These are phyloP conservation scores for Cardiospermum halicacabum DNA, from an alignment of 345 rosid genomes.

Conservation along the genomic window DNA sequence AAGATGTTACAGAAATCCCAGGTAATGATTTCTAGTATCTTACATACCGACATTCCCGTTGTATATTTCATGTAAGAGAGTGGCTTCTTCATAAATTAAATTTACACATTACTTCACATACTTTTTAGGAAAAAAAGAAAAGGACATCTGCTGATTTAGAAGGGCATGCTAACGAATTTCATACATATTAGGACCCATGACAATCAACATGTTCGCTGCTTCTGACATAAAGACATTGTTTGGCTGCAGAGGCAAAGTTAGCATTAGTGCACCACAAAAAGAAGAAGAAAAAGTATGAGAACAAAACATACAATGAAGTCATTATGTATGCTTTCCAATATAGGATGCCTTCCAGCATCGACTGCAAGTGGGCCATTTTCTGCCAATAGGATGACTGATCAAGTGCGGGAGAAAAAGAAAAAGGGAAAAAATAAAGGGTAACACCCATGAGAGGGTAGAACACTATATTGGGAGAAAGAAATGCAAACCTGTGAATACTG, in stretches of 20 bases:
- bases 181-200: slow-evolving; percentile 96
- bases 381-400: slow-evolving; percentile 27
- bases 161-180: slow-evolving; percentile 18
- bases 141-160: slow-evolving; percentile 2
- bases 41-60: neutral
- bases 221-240: slow-evolving; percentile 88
- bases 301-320: slow-evolving; percentile 60
- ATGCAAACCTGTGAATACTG: slow-evolving; percentile 69
- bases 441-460: slow-evolving; percentile 1
- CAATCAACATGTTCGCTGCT: slow-evolving; percentile 87
- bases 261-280: neutral
- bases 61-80: neutral
- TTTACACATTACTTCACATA: neutral
- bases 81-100: neutral
- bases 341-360: slow-evolving; percentile 95
- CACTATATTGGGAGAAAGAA: slow-evolving; percentile 3
- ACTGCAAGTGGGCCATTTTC: slow-evolving; percentile 91
- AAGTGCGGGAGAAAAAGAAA: no score
- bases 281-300: slow-evolving; percentile 2
- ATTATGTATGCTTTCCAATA: slow-evolving; percentile 81
- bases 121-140: neutral
- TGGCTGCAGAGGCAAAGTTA: slow-evolving; percentile 49
- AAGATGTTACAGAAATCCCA: neutral
- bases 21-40: neutral
- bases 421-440: no score